Conservation (phyloP, 73 alveolate genomes). For the Paramecium octaurelia region DNA sequence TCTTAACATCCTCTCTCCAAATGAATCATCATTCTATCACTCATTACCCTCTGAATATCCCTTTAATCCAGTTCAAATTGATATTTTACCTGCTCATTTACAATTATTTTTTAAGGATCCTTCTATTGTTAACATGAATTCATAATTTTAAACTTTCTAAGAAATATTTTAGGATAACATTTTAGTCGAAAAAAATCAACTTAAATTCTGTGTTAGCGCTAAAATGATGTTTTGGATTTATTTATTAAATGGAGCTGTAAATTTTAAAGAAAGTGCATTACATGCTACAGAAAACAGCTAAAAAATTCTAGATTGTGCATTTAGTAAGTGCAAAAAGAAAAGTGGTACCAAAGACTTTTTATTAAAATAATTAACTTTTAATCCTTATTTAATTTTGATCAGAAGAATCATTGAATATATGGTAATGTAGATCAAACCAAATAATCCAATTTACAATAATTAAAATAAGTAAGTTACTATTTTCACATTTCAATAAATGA, state of each 20-base stretch:
- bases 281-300: not conserved
- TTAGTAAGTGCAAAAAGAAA: not conserved
- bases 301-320: not conserved
- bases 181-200: not conserved
- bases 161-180: not conserved
- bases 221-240: slow-evolving; percentile 28
- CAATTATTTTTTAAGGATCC: not conserved
- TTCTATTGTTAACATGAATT: not conserved
- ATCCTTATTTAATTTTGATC: not conserved
- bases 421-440: not conserved
- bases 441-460: not conserved
- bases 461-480: not conserved
- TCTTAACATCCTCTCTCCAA: not conserved
- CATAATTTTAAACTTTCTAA: not conserved
- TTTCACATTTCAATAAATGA: not conserved
- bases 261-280: not conserved
- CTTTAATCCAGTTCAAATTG: not conserved
- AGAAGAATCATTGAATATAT: not conserved
- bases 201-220: not conserved
- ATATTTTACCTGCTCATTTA: not conserved
- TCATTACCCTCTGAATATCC: slow-evolving; percentile 25
- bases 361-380: not conserved
- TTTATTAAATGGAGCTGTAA: not conserved
- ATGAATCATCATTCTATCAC: not conserved
- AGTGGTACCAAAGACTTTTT: not conserved